Conservation (phyloP, 2,329 filamentous ascomycete genomes). For the Ophiostoma ips region DNA sequence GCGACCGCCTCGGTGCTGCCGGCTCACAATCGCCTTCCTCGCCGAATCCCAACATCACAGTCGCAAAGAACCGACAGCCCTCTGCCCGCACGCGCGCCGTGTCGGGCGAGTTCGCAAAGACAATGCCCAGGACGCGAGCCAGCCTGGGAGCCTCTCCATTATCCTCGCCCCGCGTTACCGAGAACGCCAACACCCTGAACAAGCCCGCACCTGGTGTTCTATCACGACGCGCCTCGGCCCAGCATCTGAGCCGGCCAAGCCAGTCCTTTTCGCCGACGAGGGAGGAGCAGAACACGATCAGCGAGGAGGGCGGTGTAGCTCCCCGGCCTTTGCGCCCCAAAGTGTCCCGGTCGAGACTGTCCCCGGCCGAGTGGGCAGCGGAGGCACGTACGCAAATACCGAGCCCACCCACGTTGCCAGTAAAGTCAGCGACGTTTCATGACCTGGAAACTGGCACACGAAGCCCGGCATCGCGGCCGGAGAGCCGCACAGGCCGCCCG, state of each 20-base stretch:
- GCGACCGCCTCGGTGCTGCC: constrained; percentile 22
- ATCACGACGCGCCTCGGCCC: constrained; percentile 8
- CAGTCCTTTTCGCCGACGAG: constrained; percentile 4
- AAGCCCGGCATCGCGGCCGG: constrained; percentile 36
- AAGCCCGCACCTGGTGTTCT: constrained; percentile 9
- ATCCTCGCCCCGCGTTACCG: not conserved
- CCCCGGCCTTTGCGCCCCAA: not conserved
- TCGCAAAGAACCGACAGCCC: constrained; percentile 6
- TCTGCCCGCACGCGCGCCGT: constrained; percentile 12
- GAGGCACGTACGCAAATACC: constrained; percentile 70
- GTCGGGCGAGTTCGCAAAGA: constrained; percentile 12
- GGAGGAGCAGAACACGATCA: not conserved
- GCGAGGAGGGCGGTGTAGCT: not conserved
- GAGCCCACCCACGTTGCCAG: constrained; percentile 57
- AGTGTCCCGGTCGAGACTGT: constrained; percentile 29
- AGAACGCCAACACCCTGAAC: constrained; percentile 6
- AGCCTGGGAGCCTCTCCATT: not conserved
- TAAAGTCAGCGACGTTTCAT: constrained; percentile 60
- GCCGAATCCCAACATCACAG: constrained; percentile 1
- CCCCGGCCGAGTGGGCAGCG: constrained; percentile 70
- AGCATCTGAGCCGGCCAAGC: constrained; percentile 8
- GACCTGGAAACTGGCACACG: constrained; percentile 42
- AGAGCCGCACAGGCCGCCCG: constrained; percentile 19
- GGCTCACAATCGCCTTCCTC: not conserved
- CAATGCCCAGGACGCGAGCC: not conserved